phyloP scores from a whole-genome alignment of 1,284 basidiomycete genomes.

The Rhodotorula sp. region DNA sequence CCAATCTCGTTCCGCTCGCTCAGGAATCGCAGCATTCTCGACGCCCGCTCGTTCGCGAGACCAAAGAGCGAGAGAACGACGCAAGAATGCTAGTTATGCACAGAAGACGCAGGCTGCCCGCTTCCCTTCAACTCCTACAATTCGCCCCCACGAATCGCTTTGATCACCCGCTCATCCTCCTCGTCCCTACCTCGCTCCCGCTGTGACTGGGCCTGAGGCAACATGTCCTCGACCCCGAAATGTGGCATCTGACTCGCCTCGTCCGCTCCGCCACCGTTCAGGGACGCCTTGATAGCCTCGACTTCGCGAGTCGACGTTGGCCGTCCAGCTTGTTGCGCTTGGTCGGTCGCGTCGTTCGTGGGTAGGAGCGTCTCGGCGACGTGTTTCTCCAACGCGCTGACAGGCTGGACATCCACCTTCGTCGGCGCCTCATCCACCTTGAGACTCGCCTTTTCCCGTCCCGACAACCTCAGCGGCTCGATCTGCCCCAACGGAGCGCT shows the following conservation, averaged over 20 bases:
- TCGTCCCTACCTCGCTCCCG: neutral
- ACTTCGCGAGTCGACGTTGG: constrained; percentile 8
- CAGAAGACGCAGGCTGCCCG: neutral
- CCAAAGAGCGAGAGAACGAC: no score
- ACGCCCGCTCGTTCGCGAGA: neutral
- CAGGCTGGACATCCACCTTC: neutral
- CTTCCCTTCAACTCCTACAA: constrained; percentile 5
- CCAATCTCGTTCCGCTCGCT: neutral
- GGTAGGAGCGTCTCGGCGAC: neutral
- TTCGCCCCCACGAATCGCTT: constrained; percentile 22
- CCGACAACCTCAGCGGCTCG: constrained; percentile 17
- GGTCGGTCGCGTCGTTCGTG: neutral
- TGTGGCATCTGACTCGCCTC: constrained; percentile 22
- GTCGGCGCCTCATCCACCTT: neutral
- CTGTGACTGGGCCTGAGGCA: neutral
- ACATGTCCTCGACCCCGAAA: constrained; percentile 13
- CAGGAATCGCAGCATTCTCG: neutral
- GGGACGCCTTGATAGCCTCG: constrained; percentile 1
- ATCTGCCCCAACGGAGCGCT: constrained; percentile 25
- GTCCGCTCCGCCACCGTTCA: neutral
- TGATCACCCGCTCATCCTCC: constrained; percentile 1
- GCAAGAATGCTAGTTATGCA: neutral
- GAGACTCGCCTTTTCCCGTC: neutral
- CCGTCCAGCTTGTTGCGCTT: neutral
- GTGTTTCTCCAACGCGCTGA: neutral